phyloP scores from a whole-genome alignment of 257 asterid species.

The Handroanthus guayacan region DNA sequence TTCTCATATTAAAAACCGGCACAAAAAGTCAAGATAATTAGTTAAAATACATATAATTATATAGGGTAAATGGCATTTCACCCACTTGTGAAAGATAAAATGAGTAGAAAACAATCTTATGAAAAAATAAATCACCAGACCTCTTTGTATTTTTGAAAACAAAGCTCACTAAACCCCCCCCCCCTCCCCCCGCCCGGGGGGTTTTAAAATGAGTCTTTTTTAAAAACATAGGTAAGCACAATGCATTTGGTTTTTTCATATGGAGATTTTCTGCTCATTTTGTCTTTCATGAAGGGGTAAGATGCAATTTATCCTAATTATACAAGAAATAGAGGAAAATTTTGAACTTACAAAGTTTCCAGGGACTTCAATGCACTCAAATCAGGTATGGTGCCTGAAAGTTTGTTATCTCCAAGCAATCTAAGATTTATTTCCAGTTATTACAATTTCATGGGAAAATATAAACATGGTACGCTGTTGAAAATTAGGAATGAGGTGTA shows the following conservation, averaged over 20 bases:
- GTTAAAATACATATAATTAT: no score
- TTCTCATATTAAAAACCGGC: constrained; percentile 26
- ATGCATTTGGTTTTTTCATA: no score
- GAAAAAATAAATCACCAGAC: no score
- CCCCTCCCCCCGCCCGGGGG: no score
- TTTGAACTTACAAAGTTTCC: constrained; percentile 65
- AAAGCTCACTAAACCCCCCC: no score
- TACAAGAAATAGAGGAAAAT: not conserved
- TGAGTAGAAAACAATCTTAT: no score
- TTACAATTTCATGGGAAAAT: constrained; percentile 15
- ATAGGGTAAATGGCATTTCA: not conserved
- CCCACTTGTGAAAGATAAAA: not conserved
- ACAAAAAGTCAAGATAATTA: not conserved
- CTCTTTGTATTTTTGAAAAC: no score
- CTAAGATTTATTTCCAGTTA: constrained; percentile 43
- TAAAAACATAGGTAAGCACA: no score
- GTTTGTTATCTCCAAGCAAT: constrained; percentile 76
- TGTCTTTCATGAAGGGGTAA: not conserved
- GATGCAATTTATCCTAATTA: not conserved
- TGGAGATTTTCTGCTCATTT: not conserved
- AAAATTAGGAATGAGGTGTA: not conserved
- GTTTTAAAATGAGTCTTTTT: no score
- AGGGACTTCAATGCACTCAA: constrained; percentile 59
- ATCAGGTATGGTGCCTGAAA: constrained; percentile 75
- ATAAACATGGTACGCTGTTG: not conserved